phyloP scores from a whole-genome alignment of 1,284 basidiomycete genomes.

The Cutaneotrichosporon dermatis region DNA sequence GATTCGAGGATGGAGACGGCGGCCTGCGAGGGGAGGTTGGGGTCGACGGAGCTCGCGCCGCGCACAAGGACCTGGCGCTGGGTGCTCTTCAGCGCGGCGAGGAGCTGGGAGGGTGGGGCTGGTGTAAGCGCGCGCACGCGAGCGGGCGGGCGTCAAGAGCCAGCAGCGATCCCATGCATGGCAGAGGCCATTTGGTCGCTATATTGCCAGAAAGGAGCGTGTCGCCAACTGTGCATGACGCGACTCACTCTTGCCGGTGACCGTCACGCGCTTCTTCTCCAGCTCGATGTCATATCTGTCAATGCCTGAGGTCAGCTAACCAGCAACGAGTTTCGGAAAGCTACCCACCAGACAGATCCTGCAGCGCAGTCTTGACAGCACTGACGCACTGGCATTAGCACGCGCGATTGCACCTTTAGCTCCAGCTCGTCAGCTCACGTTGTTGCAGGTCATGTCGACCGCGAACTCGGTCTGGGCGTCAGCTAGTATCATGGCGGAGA shows the following conservation, averaged over 20 bases:
- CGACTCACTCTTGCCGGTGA: constrained; percentile 45
- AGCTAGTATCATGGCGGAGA: background rate
- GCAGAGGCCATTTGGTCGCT: too few species aligned
- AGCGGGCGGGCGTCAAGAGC: too few species aligned
- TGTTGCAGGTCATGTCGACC: constrained; percentile 50
- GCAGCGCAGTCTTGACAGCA: constrained; percentile 38
- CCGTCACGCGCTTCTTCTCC: constrained; percentile 45
- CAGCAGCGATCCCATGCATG: too few species aligned
- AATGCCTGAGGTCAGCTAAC: constrained; percentile 29
- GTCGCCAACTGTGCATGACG: too few species aligned
- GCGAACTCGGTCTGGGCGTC: constrained; percentile 47
- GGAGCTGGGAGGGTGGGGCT: constrained; percentile 48
- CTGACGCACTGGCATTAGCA: constrained; percentile 40
- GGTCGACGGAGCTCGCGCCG: constrained; percentile 36
- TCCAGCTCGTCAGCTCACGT: constrained; percentile 22
- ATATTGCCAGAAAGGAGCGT: too few species aligned
- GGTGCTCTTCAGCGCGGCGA: constrained; percentile 46
- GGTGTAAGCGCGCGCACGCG: constrained; percentile 9
- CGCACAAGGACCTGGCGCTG: constrained; percentile 50
- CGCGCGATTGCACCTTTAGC: too few species aligned
- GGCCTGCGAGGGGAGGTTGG: constrained; percentile 30
- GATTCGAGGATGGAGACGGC: constrained; percentile 50
- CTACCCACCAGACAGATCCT: constrained; percentile 31
- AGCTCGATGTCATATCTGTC: constrained; percentile 49
- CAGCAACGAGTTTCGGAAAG: too few species aligned